Evolutionary conservation across 2,329 filamentous ascomycete species (phyloP), one percentile per base, ranked within the genome.

Genomic region (Anthostomella pinea): DNA sequence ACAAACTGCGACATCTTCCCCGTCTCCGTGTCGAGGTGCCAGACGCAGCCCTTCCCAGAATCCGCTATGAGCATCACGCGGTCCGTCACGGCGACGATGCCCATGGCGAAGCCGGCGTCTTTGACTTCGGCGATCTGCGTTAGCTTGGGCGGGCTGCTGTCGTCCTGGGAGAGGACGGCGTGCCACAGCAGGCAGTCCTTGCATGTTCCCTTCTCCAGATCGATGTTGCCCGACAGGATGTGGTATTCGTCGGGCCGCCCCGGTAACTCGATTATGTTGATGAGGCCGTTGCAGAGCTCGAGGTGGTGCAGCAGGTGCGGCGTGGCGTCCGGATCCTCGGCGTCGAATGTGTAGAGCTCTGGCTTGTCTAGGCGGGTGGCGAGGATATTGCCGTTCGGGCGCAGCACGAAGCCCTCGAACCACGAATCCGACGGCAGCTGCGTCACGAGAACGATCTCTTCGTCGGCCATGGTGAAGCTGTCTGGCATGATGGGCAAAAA

Each of bases 391-490:
- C 57, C 56, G 36, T 57, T 54, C n/a, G 57, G 56, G 2, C 57
- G 55, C 14, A 53, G 20, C 15, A 47, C 46, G 36, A 58, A 48
- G 6, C 54, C 52, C 31, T 60, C 56, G 33, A 59, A 57, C 55
- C 56, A 59, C 8, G 52, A 51, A 25, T 58, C 52, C 17, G 56
- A 57, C 10, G 57, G 56, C 14, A 54, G 34, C 34, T 60, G 56
- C 3, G 56, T 59, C 30, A 60, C 46, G 30, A 59, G 47, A 20
- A 56, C 48, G 14, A 57, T 47, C 18, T 58, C 54, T 34, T 57
- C 53, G 19, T 52, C 48, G 18, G 48, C 25, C 53, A 57, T 57
- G 32, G 38, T 45, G 30, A 21, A 35, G 11, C 9, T 21, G 13
- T 13, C n/a, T n/a, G n/a, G n/a, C n/a, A n/a, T n/a, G n/a, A n/a